Evolutionary conservation across 179 eudicot genomes (phyloP).

Genomic region (Corrigiola litoralis): DNA sequence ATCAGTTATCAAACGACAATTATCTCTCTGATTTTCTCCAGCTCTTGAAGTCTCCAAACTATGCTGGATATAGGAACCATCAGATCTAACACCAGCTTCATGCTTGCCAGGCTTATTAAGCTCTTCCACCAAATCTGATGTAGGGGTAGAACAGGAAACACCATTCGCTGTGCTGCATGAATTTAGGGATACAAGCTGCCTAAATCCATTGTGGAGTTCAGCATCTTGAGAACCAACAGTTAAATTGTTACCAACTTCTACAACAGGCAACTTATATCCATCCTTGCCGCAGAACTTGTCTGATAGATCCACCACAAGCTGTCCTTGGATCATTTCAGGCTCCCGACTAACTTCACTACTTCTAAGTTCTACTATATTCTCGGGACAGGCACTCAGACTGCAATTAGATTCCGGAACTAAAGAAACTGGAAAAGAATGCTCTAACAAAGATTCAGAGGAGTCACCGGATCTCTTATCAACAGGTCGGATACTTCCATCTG

Average conservation of each 20-base stretch:
- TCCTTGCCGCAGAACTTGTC: slow-evolving; percentile 15
- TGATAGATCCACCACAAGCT: slow-evolving; percentile 15
- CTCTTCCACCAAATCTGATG: slow-evolving; percentile 18
- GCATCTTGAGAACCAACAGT: slow-evolving; percentile 24
- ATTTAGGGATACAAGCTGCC: slow-evolving; percentile 12
- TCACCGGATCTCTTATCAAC: slow-evolving; percentile 9
- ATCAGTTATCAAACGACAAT: slow-evolving; percentile 23
- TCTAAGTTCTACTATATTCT: slow-evolving; percentile 14
- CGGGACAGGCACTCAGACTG: slow-evolving; percentile 28
- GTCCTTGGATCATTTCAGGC: slow-evolving; percentile 21
- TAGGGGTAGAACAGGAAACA: slow-evolving; percentile 17
- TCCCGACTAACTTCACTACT: slow-evolving; percentile 17
- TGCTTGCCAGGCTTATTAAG: slow-evolving; percentile 7
- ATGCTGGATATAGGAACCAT: slow-evolving; percentile 9
- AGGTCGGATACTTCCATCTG: slow-evolving; percentile 16
- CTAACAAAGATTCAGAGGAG: slow-evolving; percentile 18
- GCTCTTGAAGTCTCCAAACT: slow-evolving; percentile 12
- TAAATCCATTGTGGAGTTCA: slow-evolving; percentile 20
- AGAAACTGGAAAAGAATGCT: slow-evolving; percentile 24
- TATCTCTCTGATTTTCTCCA: slow-evolving; percentile 24
- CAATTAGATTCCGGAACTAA: slow-evolving; percentile 18
- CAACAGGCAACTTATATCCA: slow-evolving; percentile 15
- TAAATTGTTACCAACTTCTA: slow-evolving; percentile 13
- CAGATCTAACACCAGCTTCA: slow-evolving; percentile 14
- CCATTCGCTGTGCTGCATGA: slow-evolving; percentile 12